Conservation (phyloP, 2,329 filamentous ascomycete species). For the Hymenoscyphus occultus region DNA sequence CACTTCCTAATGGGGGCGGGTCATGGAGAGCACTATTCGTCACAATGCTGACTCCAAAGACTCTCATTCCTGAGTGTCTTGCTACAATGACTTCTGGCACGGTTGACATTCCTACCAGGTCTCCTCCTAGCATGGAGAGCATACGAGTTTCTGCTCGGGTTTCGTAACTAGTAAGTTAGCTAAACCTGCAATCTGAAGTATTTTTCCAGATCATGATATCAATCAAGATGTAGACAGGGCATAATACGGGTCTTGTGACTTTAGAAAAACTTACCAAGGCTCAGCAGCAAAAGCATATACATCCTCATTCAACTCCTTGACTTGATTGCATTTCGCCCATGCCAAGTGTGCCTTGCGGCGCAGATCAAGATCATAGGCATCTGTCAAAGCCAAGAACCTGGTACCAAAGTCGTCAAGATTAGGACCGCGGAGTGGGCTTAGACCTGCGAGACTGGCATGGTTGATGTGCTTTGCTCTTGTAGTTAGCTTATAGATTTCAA, state of each 20-base stretch:
- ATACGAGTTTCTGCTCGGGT: constrained; percentile 64
- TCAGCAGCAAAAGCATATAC: constrained; percentile 24
- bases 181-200: background rate
- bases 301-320: constrained; percentile 20
- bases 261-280: constrained; percentile 18
- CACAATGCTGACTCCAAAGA: constrained; percentile 63
- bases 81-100: constrained; percentile 67
- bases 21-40: constrained; percentile 63
- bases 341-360: constrained; percentile 20
- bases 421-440: constrained; percentile 21
- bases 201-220: background rate
- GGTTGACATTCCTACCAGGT: constrained; percentile 69
- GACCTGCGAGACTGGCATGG: constrained; percentile 19
- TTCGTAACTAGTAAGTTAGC: constrained; percentile 46
- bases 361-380: constrained; percentile 27
- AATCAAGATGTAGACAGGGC: background rate
- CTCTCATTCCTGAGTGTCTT: constrained; percentile 59
- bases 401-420: constrained; percentile 19
- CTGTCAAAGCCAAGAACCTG: constrained; percentile 24
- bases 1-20: constrained; percentile 56
- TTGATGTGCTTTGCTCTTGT: constrained; percentile 21
- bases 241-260: background rate
- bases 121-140: constrained; percentile 58
- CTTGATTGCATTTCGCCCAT: constrained; percentile 14
- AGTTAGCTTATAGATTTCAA: background rate